A percentile compares a stretch with the other conserved stretches of the same genome.
These are phyloP conservation scores for Phytophthora colocasiae DNA, from an alignment of 352 stramenopile species.

Conservation along the genomic window DNA sequence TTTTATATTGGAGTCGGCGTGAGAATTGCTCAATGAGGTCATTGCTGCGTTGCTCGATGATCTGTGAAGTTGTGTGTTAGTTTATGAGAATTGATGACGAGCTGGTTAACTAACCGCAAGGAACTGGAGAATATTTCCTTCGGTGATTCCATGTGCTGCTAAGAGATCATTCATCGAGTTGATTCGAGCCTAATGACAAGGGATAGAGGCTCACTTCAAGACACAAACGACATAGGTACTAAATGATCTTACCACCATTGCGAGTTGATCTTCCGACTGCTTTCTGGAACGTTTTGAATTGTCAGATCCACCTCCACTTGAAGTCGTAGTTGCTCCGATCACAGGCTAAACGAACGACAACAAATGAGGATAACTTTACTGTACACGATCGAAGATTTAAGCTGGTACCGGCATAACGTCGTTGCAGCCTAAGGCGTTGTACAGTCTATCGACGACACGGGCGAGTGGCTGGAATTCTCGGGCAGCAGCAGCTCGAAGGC, in stretches of 20 bases:
- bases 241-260: constrained; percentile 57
- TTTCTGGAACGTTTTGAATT: constrained; percentile 60
- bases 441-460: constrained; percentile 73
- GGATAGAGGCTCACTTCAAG: no score
- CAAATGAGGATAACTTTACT: background rate
- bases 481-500: constrained; percentile 58
- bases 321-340: constrained; percentile 26
- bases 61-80: constrained; percentile 38
- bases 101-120: constrained; percentile 49
- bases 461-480: constrained; percentile 80
- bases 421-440: constrained; percentile 83
- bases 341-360: constrained; percentile 24
- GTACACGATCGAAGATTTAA: background rate
- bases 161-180: constrained; percentile 89
- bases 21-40: constrained; percentile 85
- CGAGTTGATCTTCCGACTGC: constrained; percentile 78
- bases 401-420: constrained; percentile 70
- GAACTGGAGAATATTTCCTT: constrained; percentile 87
- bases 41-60: constrained; percentile 85
- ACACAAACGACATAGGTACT: no score
- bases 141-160: constrained; percentile 77
- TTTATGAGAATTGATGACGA: background rate
- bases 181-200: constrained; percentile 61
- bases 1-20: constrained; percentile 70
- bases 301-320: constrained; percentile 37